Conservation (phyloP, 257 asterid species). For the Solanum ahanhuiri region DNA sequence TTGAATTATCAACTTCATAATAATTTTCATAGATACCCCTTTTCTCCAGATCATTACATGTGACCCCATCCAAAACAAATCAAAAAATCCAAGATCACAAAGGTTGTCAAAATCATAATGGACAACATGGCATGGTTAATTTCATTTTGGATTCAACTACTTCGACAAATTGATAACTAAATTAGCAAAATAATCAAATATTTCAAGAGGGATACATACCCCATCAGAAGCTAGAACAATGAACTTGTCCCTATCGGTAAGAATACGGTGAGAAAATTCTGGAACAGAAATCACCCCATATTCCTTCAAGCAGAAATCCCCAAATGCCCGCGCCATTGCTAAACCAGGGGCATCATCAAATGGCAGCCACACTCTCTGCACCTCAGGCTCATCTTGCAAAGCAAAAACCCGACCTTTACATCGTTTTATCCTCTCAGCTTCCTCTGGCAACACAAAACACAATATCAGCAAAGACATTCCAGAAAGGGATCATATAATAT, state of each 20-base stretch:
- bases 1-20: background rate
- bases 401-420: conserved; percentile 97
- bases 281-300: conserved; percentile 97
- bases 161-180: background rate
- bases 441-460: conserved; percentile 38
- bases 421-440: conserved; percentile 93
- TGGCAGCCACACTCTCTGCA: conserved; percentile 95
- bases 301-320: conserved; percentile 96
- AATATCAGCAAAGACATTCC: background rate
- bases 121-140: background rate
- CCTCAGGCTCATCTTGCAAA: conserved; percentile 97
- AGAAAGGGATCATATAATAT: background rate
- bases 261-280: conserved; percentile 71
- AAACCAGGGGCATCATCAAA: conserved; percentile 97
- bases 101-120: background rate
- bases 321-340: conserved; percentile 99
- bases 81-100: background rate
- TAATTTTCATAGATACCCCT: background rate
- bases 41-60: background rate
- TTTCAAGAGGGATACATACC: conserved; percentile 33
- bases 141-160: background rate
- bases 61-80: background rate
- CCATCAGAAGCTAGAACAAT: conserved; percentile 98
- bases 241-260: conserved; percentile 66
- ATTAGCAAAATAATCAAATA: background rate